Conservation (phyloP, 139 green algal genomes). For the Haematococcus sp. region DNA sequence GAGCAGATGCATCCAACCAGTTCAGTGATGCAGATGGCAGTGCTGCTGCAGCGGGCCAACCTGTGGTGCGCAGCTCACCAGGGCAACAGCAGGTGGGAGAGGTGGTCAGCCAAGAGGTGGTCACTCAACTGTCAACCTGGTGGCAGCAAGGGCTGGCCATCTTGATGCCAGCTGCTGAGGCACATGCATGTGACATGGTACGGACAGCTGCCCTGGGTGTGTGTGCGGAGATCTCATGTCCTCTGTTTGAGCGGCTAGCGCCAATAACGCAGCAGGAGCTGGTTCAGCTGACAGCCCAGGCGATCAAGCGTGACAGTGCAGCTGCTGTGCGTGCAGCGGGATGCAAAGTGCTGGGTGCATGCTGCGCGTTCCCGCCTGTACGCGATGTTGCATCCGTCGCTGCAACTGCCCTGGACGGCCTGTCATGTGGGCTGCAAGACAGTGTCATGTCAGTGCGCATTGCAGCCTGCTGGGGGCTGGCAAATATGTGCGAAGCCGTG, state of each 20-base stretch:
- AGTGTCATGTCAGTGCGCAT: slow-evolving; percentile 49
- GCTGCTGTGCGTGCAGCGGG: slow-evolving; percentile 44
- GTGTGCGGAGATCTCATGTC: slow-evolving; percentile 7
- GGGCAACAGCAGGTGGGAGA: background rate
- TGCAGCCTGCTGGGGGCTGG: slow-evolving; percentile 44
- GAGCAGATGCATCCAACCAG: background rate
- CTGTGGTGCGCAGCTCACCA: no score
- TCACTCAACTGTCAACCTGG: background rate
- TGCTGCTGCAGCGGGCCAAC: no score
- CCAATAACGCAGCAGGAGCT: background rate
- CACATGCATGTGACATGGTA: slow-evolving; percentile 43
- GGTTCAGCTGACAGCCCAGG: slow-evolving; percentile 4
- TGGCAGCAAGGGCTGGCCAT: slow-evolving; percentile 26
- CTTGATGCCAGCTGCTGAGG: slow-evolving; percentile 22
- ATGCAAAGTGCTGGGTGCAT: slow-evolving; percentile 37
- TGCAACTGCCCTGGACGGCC: background rate
- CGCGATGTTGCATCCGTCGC: background rate
- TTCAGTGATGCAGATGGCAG: background rate
- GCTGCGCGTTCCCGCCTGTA: background rate
- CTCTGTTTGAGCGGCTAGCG: slow-evolving; percentile 22
- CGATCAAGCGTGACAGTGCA: slow-evolving; percentile 16
- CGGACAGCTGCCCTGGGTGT: slow-evolving; percentile 30
- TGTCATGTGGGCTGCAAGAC: slow-evolving; percentile 12
- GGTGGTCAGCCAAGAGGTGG: no score
- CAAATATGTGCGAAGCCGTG: slow-evolving; percentile 48